These are phyloP conservation scores for Amylocystis lapponica DNA, from an alignment of 768 basidiomycete species.

Conservation along the genomic window DNA sequence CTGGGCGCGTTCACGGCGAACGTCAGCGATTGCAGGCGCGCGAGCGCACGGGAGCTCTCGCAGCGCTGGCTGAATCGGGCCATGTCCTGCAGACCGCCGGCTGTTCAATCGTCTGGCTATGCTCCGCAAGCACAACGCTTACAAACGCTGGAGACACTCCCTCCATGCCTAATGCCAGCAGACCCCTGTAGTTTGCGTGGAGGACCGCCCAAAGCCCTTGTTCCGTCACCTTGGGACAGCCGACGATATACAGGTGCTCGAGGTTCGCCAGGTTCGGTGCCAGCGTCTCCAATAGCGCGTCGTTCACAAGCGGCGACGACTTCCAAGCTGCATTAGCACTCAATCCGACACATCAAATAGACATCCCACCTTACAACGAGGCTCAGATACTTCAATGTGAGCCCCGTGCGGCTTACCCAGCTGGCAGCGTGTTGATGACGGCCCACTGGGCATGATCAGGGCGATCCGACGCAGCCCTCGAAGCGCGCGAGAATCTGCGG, in stretches of 20 bases:
- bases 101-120: too few species aligned
- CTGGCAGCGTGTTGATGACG: constrained; percentile 43
- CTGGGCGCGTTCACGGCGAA: constrained; percentile 32
- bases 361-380: constrained; percentile 61
- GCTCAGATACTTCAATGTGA: constrained; percentile 50
- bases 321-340: constrained; percentile 18
- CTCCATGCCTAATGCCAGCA: constrained; percentile 56
- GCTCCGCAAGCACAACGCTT: constrained; percentile 23
- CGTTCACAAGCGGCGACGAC: constrained; percentile 55
- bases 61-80: constrained; percentile 37
- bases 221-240: constrained; percentile 67
- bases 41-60: constrained; percentile 29
- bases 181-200: constrained; percentile 36
- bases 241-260: constrained; percentile 54
- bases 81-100: constrained; percentile 48
- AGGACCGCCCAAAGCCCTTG: constrained; percentile 49
- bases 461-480: constrained; percentile 47
- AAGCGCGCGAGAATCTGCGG: constrained; percentile 47
- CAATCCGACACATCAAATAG: neutral
- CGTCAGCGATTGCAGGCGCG: constrained; percentile 49
- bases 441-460: constrained; percentile 68
- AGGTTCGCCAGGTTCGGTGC: constrained; percentile 45
- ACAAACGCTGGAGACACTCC: constrained; percentile 59
- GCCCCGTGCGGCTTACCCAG: constrained; percentile 45
- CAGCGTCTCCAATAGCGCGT: constrained; percentile 44